Conservation (phyloP, 768 basidiomycete genomes). For the Leccinum rimulosum region DNA sequence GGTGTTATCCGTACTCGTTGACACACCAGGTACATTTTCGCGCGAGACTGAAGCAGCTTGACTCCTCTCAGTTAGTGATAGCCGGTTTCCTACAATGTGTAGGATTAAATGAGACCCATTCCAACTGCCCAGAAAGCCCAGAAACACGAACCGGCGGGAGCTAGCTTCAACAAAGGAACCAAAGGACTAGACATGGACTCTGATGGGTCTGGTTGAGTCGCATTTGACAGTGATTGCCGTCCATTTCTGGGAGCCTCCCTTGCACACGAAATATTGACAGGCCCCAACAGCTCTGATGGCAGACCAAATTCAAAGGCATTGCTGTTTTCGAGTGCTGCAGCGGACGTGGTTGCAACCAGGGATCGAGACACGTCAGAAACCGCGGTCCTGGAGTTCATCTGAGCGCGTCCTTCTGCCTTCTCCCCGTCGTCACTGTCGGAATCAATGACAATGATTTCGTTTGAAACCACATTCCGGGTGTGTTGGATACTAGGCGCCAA, state of each 20-base stretch:
- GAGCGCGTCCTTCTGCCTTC: background rate
- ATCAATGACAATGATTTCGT: conserved; percentile 60
- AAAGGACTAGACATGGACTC: conserved; percentile 20
- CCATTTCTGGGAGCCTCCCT: background rate
- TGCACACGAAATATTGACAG: background rate
- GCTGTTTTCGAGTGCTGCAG: background rate
- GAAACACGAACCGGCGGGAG: conserved; percentile 13
- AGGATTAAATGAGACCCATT: background rate
- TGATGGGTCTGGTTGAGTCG: background rate
- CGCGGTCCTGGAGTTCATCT: background rate
- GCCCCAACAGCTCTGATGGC: conserved; percentile 26
- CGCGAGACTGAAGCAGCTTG: background rate
- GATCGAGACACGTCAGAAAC: background rate
- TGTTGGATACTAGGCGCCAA: background rate
- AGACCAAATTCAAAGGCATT: conserved; percentile 17
- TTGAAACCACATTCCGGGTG: conserved; percentile 1
- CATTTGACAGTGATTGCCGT: background rate
- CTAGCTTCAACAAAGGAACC: conserved; percentile 12
- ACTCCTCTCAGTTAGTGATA: background rate
- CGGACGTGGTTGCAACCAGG: background rate
- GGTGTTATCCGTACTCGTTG: background rate
- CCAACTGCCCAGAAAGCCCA: background rate
- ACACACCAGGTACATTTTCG: background rate
- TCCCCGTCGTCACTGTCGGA: conserved; percentile 51
- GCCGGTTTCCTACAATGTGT: conserved; percentile 4